Base-by-base conservation (phyloP, 2,329 filamentous ascomycete genomes). In the Aspergillus persii region DNA sequence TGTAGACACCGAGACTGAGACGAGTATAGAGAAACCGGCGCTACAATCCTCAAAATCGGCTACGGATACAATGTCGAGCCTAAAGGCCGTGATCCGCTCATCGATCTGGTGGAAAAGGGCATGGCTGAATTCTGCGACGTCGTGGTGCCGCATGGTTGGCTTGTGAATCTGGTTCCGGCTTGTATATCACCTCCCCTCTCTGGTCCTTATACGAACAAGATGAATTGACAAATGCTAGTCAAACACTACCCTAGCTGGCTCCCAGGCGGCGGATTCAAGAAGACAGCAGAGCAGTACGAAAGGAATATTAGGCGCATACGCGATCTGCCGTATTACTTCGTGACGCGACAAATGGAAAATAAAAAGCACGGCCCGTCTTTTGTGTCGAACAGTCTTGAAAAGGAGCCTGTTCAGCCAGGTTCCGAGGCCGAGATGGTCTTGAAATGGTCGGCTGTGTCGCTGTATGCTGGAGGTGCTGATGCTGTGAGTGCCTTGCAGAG, bases 381-480 rank as follows among this genome's bases (percentile, higher is more conserved):
- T 47, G 59, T 81, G 0, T 77, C 78, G 0, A 71, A 75, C 26
- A 66, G 76, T 3, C 68, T 81, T 4, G 3, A 66, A 68, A 18
- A 44, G 0, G 51, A 44, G 11, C 18, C 50, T 7, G 31, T 64
- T 0, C 33, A 52, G 2, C 57, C 62, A 1, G 72, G 74, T 4
- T 61, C 71, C 0, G 63, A 69, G 39, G 74, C 73, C 60, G 76
- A 75, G 57, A 57, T 48, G 4, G 60, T 66, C 3, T 53, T 65
- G n/a, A 69, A 70, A 56, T 71, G 69, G 71, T 57, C 68, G 0
- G 78, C 80, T 0, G 67, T 70, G 3, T 72, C 76, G 0, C 59
- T 82, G 12, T 82, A 80, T 39, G 68, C 69, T 0, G 80, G 74
- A 1, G 80, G 79, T 2, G 71, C 75, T 2, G 77, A 80, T 57